These are phyloP conservation scores for Hypoxylon lenormandii DNA, from an alignment of 495 filamentous ascomycete species.

Conservation along the genomic window DNA sequence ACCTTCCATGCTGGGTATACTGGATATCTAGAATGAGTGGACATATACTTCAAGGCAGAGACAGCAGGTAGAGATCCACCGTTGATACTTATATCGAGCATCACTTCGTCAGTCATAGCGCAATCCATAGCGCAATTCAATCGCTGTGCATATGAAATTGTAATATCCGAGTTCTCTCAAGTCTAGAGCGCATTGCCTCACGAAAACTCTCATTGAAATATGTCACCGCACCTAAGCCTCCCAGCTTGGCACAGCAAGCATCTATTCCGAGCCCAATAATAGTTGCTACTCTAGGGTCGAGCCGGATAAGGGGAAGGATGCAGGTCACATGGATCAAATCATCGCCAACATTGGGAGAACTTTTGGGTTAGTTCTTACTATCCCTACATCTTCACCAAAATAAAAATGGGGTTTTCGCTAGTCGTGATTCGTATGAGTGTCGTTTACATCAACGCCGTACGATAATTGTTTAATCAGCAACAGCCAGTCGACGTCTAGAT, in stretches of 20 bases:
- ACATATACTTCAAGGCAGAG: background rate
- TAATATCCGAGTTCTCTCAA: background rate
- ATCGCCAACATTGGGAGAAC: background rate
- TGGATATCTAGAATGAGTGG: background rate
- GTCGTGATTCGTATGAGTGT: too few species aligned
- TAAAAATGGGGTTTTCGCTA: too few species aligned
- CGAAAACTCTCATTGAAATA: constrained; percentile 6
- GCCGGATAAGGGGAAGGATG: background rate
- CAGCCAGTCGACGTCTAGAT: too few species aligned
- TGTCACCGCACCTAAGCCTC: background rate
- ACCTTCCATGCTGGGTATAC: constrained; percentile 42
- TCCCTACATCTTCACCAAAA: too few species aligned
- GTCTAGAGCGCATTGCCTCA: background rate
- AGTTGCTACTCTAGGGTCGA: background rate
- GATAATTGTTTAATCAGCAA: too few species aligned
- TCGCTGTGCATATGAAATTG: background rate
- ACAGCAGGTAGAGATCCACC: background rate
- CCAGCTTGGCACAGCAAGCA: background rate
- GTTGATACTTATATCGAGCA: background rate
- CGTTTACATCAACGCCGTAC: too few species aligned
- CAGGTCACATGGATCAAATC: background rate
- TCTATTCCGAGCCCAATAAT: background rate
- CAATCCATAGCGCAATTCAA: background rate
- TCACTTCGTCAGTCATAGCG: background rate
- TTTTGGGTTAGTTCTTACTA: too few species aligned